Evolutionary conservation across 495 filamentous ascomycete species (phyloP), one percentile per base, ranked within the genome.

Genomic region (Penicillium salamii): DNA sequence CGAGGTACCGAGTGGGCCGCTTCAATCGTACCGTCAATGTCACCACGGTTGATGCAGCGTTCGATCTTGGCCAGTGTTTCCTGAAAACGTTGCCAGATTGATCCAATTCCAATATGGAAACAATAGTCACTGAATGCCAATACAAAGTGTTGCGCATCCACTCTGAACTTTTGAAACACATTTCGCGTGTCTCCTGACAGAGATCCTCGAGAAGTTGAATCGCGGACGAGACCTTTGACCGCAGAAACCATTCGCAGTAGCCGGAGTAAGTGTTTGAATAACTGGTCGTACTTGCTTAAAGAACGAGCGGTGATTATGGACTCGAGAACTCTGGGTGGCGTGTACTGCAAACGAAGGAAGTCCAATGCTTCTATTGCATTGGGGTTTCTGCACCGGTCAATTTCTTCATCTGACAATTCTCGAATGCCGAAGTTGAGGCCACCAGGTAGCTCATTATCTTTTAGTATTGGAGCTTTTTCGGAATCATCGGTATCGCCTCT

Each of bases 341-440:
- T 86, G 71, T 96, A 98, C 42, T 90, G 84, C 3, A 98, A 71
- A 2, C 86, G 82, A 14, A 98, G 74, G 59, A 98, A 97, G 64
- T 98, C 93, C 14, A 97, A 73, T 0, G 93, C 93, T 65, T 89
- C 85, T 24, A 97, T 78, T 0, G 82, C 82, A 57, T 87, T 78
- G 0, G 89, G 84, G 58, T 97, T 81, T 70, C 89, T 83, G 62
- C 87, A 89, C 53, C 78, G 82, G 29, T 87, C 80, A 17, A 95
- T 82, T 54, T 96, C 91, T 14, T 83, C 80, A 2, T 78, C 73
- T 0, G 84, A 75, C 51, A 97, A 76, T 46, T 90, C 86, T n/a
- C 92, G 84, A 33, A 97, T 82, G 1, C 86, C 82, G 61, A 98
- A 98, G 65, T 82, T 89, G 1, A 98, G 74, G 15, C 86, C 85